A percentile compares a stretch with the other conserved stretches of the same genome.
phyloP scores from a whole-genome alignment of 1,284 basidiomycete species.

The Anthracocystis panici-leucophaei region DNA sequence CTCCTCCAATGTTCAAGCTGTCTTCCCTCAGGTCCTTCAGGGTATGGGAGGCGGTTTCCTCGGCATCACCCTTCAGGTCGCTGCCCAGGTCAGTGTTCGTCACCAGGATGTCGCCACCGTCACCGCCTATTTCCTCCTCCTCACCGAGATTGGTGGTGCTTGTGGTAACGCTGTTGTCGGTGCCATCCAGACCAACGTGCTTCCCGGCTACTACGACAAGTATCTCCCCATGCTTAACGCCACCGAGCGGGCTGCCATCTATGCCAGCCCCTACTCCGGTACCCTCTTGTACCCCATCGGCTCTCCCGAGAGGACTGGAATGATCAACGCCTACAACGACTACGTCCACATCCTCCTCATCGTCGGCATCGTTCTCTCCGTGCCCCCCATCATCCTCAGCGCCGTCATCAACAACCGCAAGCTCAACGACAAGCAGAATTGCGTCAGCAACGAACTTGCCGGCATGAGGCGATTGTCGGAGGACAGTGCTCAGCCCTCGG shows the following conservation, averaged over 20 bases:
- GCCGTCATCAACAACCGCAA: conserved; percentile 58
- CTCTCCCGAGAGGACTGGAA: conserved; percentile 41
- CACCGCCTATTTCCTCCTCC: conserved; percentile 66
- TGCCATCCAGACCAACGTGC: conserved; percentile 56
- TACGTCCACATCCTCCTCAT: conserved; percentile 60
- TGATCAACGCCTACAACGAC: conserved; percentile 63
- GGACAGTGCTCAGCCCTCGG: conserved; percentile 23
- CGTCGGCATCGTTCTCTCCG: conserved; percentile 57
- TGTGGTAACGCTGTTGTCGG: conserved; percentile 62
- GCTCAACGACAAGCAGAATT: conserved; percentile 64
- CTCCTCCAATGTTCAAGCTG: conserved; percentile 61
- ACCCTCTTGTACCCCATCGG: conserved; percentile 48
- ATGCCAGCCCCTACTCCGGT: conserved; percentile 25
- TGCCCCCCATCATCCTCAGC: conserved; percentile 56
- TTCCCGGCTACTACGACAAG: conserved; percentile 46
- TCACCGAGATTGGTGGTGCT: conserved; percentile 64
- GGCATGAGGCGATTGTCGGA: conserved; percentile 48
- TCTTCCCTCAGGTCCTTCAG: conserved; percentile 66
- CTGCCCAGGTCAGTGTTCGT: conserved; percentile 66
- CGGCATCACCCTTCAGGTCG: conserved; percentile 63
- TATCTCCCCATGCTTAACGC: conserved; percentile 49
- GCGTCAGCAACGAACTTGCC: conserved; percentile 65
- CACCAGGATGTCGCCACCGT: conserved; percentile 69
- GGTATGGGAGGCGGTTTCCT: conserved; percentile 67
- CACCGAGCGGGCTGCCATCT: conserved; percentile 24